phyloP scores from a whole-genome alignment of 768 basidiomycete genomes.

The Termitomyces titanicus region DNA sequence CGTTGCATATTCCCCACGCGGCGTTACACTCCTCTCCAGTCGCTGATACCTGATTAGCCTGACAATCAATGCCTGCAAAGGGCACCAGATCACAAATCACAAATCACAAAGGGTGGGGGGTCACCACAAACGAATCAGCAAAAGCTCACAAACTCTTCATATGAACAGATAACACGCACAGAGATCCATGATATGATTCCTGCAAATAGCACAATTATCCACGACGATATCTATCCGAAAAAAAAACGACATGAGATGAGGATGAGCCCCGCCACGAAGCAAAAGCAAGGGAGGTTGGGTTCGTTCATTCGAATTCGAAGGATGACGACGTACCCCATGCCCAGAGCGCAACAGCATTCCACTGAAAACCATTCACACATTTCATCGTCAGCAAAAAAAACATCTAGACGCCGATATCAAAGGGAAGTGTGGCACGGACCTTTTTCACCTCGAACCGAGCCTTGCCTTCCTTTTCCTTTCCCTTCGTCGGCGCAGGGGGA shows the following conservation, averaged over 20 bases:
- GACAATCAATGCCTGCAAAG: constrained; percentile 93
- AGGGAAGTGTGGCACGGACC: constrained; percentile 41
- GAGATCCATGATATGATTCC: constrained; percentile 99
- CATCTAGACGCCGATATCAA: no score
- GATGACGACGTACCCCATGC: constrained; percentile 76
- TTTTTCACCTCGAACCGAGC: constrained; percentile 98
- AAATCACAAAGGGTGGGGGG: no score
- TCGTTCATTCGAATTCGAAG: no score
- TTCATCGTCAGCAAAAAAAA: constrained; percentile 7
- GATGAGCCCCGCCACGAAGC: no score
- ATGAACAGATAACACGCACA: constrained; percentile 56
- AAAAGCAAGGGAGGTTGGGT: no score
- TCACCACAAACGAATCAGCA: no score
- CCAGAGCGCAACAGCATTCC: constrained; percentile 99
- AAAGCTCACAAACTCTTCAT: neutral
- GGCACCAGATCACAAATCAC: neutral
- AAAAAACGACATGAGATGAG: no score
- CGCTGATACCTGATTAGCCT: constrained; percentile 97
- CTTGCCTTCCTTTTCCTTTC: constrained; percentile 60
- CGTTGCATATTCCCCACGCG: constrained; percentile 99
- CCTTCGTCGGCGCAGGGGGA: constrained; percentile 39
- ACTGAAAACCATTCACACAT: constrained; percentile 63
- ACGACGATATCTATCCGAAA: constrained; percentile 82
- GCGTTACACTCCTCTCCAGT: constrained; percentile 97
- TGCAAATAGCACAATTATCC: constrained; percentile 99